Conservation (phyloP, 208 protist species). For the Leishmania tropica region DNA sequence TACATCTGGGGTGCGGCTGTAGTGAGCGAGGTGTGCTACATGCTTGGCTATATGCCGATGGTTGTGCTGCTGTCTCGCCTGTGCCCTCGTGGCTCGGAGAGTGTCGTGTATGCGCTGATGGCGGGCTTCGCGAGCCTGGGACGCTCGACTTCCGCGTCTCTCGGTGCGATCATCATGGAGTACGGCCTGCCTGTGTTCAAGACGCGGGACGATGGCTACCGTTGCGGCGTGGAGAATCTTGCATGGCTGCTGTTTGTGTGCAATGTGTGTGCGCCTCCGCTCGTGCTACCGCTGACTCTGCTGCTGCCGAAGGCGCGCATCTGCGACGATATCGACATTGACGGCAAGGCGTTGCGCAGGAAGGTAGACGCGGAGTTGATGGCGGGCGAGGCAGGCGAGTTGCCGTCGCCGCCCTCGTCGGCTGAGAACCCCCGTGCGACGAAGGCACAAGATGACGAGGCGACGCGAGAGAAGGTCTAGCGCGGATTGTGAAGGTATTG, state of each 20-base stretch:
- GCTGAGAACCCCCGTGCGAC: background rate
- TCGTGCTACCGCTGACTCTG: conserved; percentile 48
- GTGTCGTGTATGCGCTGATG: conserved; percentile 75
- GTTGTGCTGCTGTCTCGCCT: conserved; percentile 77
- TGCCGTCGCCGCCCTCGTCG: background rate
- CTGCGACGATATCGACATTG: conserved; percentile 48
- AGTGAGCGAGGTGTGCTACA: conserved; percentile 50
- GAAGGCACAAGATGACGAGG: background rate
- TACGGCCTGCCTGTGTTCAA: conserved; percentile 43
- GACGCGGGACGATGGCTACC: conserved; percentile 11
- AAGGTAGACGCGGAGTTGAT: background rate
- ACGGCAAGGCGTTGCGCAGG: conserved; percentile 37
- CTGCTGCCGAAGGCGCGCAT: conserved; percentile 60
- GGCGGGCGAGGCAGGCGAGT: background rate
- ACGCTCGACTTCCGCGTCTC: conserved; percentile 31
- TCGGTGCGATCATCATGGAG: conserved; percentile 58
- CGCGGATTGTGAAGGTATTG: too few species aligned
- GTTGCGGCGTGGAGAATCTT: conserved; percentile 62
- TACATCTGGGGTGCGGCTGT: conserved; percentile 80
- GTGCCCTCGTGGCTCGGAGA: conserved; percentile 76
- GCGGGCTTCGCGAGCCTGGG: conserved; percentile 75
- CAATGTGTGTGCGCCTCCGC: conserved; percentile 45
- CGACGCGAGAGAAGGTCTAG: background rate
- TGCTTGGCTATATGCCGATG: conserved; percentile 77
- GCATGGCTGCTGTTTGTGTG: conserved; percentile 50